Evolutionary conservation across 148 eudicot genomes (phyloP).

Genomic region (Diospyros kaki): DNA sequence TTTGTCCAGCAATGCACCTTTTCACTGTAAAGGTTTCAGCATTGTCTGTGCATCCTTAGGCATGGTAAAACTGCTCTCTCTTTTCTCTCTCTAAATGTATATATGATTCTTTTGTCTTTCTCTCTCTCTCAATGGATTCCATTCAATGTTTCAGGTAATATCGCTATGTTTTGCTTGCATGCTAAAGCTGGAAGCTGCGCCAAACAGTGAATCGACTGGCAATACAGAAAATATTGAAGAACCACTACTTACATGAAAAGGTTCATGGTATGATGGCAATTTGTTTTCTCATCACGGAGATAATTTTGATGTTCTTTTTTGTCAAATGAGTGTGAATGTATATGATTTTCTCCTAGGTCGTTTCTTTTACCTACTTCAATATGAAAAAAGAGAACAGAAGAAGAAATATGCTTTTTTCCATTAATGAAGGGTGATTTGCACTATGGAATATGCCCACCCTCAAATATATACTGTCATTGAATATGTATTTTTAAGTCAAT

Average conservation of each 20-base stretch:
- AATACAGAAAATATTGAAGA: constrained; percentile 28
- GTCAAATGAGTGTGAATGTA: neutral
- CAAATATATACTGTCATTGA: too few relatives aligned
- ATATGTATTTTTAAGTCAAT: too few relatives aligned
- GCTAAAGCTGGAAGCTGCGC: constrained; percentile 39
- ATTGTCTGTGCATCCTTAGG: constrained; percentile 61
- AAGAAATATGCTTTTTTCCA: too few relatives aligned
- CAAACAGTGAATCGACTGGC: constrained; percentile 20
- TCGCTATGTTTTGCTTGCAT: constrained; percentile 48
- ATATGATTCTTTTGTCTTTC: too few relatives aligned
- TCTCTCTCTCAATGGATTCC: too few relatives aligned
- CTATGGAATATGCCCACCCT: too few relatives aligned
- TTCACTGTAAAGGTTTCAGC: constrained; percentile 88
- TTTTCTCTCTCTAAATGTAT: neutral
- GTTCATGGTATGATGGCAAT: neutral
- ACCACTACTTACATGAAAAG: constrained; percentile 30
- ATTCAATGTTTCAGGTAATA: constrained; percentile 34
- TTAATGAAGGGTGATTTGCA: too few relatives aligned
- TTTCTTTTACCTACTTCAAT: neutral
- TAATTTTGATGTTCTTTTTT: neutral
- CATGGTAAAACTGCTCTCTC: constrained; percentile 43
- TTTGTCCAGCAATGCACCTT: constrained; percentile 71
- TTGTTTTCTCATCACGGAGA: neutral
- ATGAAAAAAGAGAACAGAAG: neutral
- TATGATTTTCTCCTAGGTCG: neutral